These are phyloP conservation scores for Westerdykella aurantiaca DNA, from an alignment of 2,329 filamentous ascomycete species.

Conservation along the genomic window DNA sequence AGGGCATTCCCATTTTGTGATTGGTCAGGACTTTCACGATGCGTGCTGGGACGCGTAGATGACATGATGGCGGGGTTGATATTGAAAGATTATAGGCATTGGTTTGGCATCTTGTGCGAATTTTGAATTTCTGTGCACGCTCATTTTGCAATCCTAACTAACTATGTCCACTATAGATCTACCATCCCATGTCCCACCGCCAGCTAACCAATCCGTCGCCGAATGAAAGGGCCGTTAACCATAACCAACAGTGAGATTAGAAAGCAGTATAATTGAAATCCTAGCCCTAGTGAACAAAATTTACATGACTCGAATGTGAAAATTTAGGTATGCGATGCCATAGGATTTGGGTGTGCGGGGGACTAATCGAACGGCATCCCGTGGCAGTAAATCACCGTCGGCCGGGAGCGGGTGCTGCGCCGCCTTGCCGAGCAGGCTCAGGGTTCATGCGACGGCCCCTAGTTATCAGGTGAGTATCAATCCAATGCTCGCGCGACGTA, in stretches of 20 bases:
- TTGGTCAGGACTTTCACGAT: conserved; percentile 1
- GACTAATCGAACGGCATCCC: too few relatives aligned
- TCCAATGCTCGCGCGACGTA: neutral
- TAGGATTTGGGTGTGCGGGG: neutral
- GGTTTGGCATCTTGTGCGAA: neutral
- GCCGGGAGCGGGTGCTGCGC: conserved; percentile 3
- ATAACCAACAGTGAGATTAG: neutral
- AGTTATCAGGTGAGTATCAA: neutral
- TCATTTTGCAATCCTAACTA: too few relatives aligned
- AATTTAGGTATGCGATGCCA: neutral
- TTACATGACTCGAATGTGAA: neutral
- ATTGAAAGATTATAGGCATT: neutral
- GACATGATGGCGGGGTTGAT: too few relatives aligned
- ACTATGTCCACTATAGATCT: neutral
- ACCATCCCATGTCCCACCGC: neutral
- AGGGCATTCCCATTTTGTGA: neutral
- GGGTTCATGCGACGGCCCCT: conserved; percentile 22
- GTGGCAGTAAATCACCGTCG: neutral
- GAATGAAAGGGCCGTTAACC: neutral
- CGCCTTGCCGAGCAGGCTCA: conserved; percentile 1
- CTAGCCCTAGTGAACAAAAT: neutral
- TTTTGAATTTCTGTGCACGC: too few relatives aligned
- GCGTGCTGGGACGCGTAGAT: neutral
- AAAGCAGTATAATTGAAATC: neutral
- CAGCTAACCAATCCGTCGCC: too few relatives aligned